These are phyloP conservation scores for Ceratocystis albifundus DNA, from an alignment of 2,329 filamentous ascomycete species.

Conservation along the genomic window DNA sequence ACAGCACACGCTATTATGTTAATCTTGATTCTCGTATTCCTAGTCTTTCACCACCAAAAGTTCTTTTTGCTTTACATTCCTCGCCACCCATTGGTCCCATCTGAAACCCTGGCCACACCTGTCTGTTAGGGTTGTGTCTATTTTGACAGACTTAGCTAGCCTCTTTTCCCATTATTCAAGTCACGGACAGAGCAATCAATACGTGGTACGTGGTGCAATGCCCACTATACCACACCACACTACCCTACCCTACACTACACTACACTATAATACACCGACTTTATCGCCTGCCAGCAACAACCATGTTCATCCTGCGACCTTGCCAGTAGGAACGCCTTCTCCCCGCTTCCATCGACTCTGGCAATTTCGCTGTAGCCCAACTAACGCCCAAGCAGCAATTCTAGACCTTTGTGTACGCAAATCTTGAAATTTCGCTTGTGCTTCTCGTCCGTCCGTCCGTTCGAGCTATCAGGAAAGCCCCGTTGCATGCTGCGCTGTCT, in stretches of 20 bases:
- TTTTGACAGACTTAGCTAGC: not conserved
- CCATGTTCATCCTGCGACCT: not conserved
- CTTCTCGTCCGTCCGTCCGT: not conserved
- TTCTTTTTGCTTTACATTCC: not conserved
- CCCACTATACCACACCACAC: not conserved
- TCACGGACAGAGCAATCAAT: not conserved
- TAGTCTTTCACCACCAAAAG: not conserved
- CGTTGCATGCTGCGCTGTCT: not conserved
- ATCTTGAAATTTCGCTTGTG: slow-evolving; percentile 10
- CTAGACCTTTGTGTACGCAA: slow-evolving; percentile 4
- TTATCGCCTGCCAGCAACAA: not conserved
- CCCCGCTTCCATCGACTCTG: not conserved
- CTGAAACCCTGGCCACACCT: not conserved
- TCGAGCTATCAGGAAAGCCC: not conserved
- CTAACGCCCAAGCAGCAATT: not conserved
- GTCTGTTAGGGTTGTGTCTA: not conserved
- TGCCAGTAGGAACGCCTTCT: not conserved
- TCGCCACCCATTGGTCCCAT: not conserved
- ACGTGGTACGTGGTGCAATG: too few species aligned
- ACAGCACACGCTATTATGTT: not conserved
- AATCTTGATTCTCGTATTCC: slow-evolving; percentile 12
- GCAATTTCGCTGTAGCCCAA: not conserved
- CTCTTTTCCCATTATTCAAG: not conserved
- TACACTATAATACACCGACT: not conserved
- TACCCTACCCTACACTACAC: too few species aligned